Evolutionary conservation across 129 eudicot genomes (phyloP), one percentile per base, ranked within the genome.

Genomic region (Flaveria robusta): DNA sequence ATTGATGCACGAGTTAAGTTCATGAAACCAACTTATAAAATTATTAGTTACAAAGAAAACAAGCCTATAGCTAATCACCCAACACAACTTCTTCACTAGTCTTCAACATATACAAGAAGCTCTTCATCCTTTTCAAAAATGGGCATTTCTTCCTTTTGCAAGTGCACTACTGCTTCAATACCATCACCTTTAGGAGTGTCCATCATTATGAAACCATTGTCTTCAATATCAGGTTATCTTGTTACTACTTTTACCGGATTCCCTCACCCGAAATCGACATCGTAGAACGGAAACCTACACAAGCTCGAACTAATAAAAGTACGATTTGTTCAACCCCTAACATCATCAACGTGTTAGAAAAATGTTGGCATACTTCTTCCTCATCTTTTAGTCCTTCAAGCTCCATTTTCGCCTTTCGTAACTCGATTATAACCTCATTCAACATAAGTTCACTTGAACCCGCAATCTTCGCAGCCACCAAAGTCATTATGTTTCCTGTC

Each of bases 191-290:
- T 10, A 3, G 65, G 75, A 16, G 37, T 27, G 51, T 82, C 81
- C 62, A 70, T 16, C 13, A 76, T 9, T 5, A 49, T 3, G 10
- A 76, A 16, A 14, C 9, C 26, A 15, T 52, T 71, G 13, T 5
- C 54, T 5, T 62, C 29, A 2, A 3, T 2, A 49, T 51, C 50
- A 0, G 27, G 74, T 19, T 18, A 31, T 37, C 52, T 45, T 5
- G 71, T 34, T 8, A 29, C 23, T 18, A 60, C 77, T 39, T 15
- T 24, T 9, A 37, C 56, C 15, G 81, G 81, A 31, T 60, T 75
- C 12, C 79, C 83, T 69, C 79, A 66, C 11, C 83, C 76, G 18
- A 81, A 81, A 47, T 81, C 72, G 3, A 74, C 51, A 0, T 69
- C 34, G 9, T 74, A 81, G 54, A 74, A 7, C 1, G 84, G 84